Evolutionary conservation across 352 stramenopile genomes (phyloP), one percentile per base, ranked within the genome.

Genomic region (Elongisporangium undulatum): DNA sequence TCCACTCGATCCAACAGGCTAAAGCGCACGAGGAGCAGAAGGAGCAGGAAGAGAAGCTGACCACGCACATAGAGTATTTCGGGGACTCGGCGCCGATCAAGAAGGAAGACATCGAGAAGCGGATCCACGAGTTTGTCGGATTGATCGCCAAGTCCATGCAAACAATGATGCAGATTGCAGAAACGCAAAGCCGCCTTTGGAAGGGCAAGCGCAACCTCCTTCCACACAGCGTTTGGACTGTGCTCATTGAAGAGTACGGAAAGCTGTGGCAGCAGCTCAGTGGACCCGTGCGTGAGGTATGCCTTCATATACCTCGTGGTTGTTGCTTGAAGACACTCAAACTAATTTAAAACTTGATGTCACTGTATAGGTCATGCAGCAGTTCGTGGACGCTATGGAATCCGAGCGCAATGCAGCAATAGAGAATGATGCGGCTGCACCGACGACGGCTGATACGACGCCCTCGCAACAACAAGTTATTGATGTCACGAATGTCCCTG

Each of bases 121-220:
- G 81, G 1, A 90, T 93, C 49, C 72, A 58, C 13, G 82, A 93
- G 53, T 90, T 87, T 48, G 72, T 75, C 13, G 71, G 68, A 0
- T 69, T 90, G 5, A 82, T 79, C n/a, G 50, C 75, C 6, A 69
- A 62, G 20, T 85, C 81, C 6, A 79, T 64, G 53, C 77, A 91
- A 58, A 51, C 60, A 17, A 80, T 92, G 34, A 63, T 75, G 29
- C 70, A 89, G 49, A 82, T 90, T 21, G 80, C 76, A 2, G 68
- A 72, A 29, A 39, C 63, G 2, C 82, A 92, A 58, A 65, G 70
- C 20, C 55, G 77, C 17, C 38, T 92, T 3, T 92, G 84, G 84
- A 60, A 77, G 39, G 61, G 71, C 0, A 82, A 78, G 41, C 59
- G 73, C 3, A 49, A 58, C 3, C 12, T 79, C 3, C 66, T 91